Base-by-base conservation (phyloP, 2,329 filamentous ascomycete species). In the Colletotrichum cereale region DNA sequence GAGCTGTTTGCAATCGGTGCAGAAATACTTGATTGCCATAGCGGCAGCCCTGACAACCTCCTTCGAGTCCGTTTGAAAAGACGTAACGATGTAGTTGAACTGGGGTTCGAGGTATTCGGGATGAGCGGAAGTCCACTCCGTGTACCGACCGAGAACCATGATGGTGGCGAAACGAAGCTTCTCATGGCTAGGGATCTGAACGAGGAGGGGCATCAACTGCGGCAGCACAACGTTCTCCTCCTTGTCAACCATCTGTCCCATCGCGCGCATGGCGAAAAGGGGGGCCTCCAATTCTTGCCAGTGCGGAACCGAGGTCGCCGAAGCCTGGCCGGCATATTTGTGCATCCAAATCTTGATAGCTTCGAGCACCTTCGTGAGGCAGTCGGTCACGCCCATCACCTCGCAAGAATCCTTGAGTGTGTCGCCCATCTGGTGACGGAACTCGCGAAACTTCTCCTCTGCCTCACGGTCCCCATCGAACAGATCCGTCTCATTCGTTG, bases 141-240 rank as follows among this genome's bases (percentile, higher is more conserved):
- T 99, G 79, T 99, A 99, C 73, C 96, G 90, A 47, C 95, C 96
- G 29, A 99, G 88, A 3, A 97, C 95, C 95, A 99, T 98, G 78
- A 98, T 97, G 7, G 96, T 96, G 73, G 97, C 96, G 82, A 99
- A 99, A 10, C 95, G 94, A n/a, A 99, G 89, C 84, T 98, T 99
- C 82, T 98, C 94, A 77, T 99, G 96, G 78, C 93, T 92, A 0
- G 96, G 96, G 72, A 99, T 97, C 79, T 97, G 93, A 14, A 97
- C 94, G 73, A 99, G 90, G 67, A 99, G 86, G 24, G 95, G 95
- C 84, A 99, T 97, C 21, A 99, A 90, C 78, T 96, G 93, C 3
- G 95, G 93, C 50, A 99, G 86, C 76, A 99, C 93, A 48, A 94
- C 91, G 75, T 87, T 92, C 81, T 99, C 96, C 60, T 97, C 93